Evolutionary conservation across 768 basidiomycete species (phyloP).

Genomic region (Dacryopinax primogenitus): DNA sequence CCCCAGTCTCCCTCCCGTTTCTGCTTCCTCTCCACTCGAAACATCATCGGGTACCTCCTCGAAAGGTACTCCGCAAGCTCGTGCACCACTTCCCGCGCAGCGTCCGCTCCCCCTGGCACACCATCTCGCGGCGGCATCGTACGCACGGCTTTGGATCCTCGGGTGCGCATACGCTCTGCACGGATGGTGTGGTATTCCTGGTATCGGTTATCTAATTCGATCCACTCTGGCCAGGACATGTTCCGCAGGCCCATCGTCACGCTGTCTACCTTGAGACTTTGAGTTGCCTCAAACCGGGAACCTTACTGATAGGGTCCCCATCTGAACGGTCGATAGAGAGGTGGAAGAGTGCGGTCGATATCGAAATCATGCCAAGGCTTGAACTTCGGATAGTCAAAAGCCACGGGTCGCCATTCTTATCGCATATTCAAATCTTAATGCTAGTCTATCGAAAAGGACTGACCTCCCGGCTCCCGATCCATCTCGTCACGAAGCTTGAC

Average conservation of each 20-base stretch:
- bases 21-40: constrained; percentile 34
- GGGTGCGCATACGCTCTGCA: constrained; percentile 37
- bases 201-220: constrained; percentile 56
- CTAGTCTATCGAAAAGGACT: background rate
- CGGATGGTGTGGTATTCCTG: constrained; percentile 40
- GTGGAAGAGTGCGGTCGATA: constrained; percentile 16
- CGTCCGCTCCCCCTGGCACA: constrained; percentile 24
- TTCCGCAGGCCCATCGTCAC: constrained; percentile 55
- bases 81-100: constrained; percentile 51
- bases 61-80: constrained; percentile 56
- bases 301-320: constrained; percentile 15
- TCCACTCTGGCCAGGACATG: constrained; percentile 63
- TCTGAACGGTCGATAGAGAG: constrained; percentile 21
- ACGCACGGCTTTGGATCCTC: constrained; percentile 37
- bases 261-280: constrained; percentile 24
- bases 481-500: constrained; percentile 2
- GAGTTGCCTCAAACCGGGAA: background rate
- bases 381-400: constrained; percentile 14
- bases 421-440: background rate
- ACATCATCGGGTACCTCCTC: constrained; percentile 47
- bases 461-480: background rate
- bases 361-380: constrained; percentile 10
- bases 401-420: constrained; percentile 5
- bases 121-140: constrained; percentile 38
- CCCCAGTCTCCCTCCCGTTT: constrained; percentile 23